phyloP scores from a whole-genome alignment of 2,329 filamentous ascomycete species.

The Talaromyces pinophilus region DNA sequence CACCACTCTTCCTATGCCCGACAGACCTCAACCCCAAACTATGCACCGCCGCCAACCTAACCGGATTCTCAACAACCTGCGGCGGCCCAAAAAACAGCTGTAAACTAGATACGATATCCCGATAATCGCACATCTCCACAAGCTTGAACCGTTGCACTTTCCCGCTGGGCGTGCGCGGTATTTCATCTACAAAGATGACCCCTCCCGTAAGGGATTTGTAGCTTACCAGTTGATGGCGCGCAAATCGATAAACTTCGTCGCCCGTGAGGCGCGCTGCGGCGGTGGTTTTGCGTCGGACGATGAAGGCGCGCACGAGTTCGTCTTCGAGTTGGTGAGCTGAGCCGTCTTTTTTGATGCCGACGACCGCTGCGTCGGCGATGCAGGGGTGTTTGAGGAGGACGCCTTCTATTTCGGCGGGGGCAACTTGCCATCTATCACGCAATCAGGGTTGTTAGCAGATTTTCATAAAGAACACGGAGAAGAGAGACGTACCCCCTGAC shows the following conservation, averaged over 20 bases:
- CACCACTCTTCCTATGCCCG: background rate
- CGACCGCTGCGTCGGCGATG: conserved; percentile 51
- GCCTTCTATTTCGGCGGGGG: conserved; percentile 52
- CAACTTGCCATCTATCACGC: conserved; percentile 48
- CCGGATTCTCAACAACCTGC: conserved; percentile 2
- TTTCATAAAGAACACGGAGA: background rate
- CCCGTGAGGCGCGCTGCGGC: conserved; percentile 34
- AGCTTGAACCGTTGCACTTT: conserved; percentile 51
- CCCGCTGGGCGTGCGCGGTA: conserved; percentile 53
- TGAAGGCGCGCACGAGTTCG: conserved; percentile 50
- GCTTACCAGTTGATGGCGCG: conserved; percentile 45
- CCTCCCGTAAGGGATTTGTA: conserved; percentile 53
- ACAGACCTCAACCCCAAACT: conserved; percentile 9
- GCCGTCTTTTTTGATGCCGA: conserved; percentile 42
- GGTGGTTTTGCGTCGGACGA: conserved; percentile 39
- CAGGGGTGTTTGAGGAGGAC: conserved; percentile 48
- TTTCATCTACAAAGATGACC: conserved; percentile 51
- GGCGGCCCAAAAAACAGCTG: background rate
- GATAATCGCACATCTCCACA: conserved; percentile 42
- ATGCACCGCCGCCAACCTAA: background rate
- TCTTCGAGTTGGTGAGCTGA: conserved; percentile 27
- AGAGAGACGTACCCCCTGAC: conserved; percentile 41
- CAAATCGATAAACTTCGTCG: conserved; percentile 48
- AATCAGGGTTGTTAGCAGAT: background rate
- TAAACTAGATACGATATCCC: conserved; percentile 35